A percentile compares a stretch with the other conserved stretches of the same genome.
phyloP scores from a whole-genome alignment of 345 rosid species.

The Camelina neglecta region DNA sequence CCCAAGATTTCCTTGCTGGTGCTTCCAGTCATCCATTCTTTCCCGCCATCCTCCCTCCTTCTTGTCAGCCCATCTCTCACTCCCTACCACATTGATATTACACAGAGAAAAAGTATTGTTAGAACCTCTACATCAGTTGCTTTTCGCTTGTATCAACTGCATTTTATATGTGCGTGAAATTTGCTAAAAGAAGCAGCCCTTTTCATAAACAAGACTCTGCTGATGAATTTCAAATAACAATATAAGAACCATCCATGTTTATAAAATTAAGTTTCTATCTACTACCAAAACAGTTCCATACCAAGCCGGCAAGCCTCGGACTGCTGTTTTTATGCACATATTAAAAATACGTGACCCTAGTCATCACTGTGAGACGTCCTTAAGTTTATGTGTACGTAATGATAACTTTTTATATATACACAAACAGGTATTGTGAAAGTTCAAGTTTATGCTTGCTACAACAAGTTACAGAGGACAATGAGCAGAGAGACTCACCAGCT shows the following conservation, averaged over 20 bases:
- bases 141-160: neutral
- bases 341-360: neutral
- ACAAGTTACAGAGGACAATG: constrained; percentile 15
- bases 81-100: constrained; percentile 49
- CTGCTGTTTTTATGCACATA: neutral
- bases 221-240: neutral
- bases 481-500: constrained; percentile 57
- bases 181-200: neutral
- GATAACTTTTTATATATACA: neutral
- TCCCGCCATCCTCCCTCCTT: constrained; percentile 91
- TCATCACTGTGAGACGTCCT: neutral
- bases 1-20: constrained; percentile 84
- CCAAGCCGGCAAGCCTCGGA: neutral
- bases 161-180: neutral
- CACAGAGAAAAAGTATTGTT: neutral
- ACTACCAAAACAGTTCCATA: constrained; percentile 1
- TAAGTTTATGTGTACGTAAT: neutral
- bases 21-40: constrained; percentile 92
- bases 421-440: neutral
- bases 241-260: neutral
- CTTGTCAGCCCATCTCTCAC: constrained; percentile 85
- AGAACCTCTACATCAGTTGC: constrained; percentile 8
- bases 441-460: neutral
- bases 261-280: constrained; percentile 13
- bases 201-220: neutral